Percentiles rank a stretch among this genome's conserved stretches.
Conservation (phyloP, 169 alveolate genomes). For the Plasmodium sp. region DNA sequence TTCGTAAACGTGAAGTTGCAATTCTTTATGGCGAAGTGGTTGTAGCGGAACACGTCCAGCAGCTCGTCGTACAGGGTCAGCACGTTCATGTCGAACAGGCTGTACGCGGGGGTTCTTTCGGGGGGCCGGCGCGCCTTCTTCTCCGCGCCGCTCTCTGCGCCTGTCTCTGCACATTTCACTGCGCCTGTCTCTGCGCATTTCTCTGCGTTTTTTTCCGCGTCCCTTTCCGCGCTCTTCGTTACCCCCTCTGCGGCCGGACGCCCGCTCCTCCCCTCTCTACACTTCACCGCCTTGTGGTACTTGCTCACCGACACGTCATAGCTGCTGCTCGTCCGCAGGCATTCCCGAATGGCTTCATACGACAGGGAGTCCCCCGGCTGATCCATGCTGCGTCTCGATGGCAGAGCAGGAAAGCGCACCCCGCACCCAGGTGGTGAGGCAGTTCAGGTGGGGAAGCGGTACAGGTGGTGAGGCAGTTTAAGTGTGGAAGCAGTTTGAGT, state of each 20-base stretch:
- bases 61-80: conserved; percentile 20
- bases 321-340: neutral
- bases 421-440: neutral
- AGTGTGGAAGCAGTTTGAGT: too few relatives aligned
- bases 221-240: neutral
- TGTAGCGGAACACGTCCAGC: conserved; percentile 10
- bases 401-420: too few relatives aligned
- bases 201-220: too few relatives aligned
- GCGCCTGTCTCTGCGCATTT: too few relatives aligned
- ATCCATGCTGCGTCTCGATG: neutral
- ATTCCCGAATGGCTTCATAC: conserved; percentile 1
- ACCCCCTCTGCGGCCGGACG: neutral
- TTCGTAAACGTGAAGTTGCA: conserved; percentile 15
- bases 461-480: too few relatives aligned
- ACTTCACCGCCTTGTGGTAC: conserved; percentile 11
- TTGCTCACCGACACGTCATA: neutral
- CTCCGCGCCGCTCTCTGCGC: neutral
- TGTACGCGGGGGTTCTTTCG: neutral
- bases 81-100: conserved; percentile 14
- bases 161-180: too few relatives aligned
- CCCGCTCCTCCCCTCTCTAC: conserved; percentile 1
- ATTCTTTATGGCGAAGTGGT: conserved; percentile 13
- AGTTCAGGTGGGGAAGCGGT: too few relatives aligned
- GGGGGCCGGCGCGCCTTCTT: too few relatives aligned
- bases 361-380: neutral